Evolutionary conservation across 2,329 filamentous ascomycete genomes (phyloP).

Genomic region (Esteya vermicola): DNA sequence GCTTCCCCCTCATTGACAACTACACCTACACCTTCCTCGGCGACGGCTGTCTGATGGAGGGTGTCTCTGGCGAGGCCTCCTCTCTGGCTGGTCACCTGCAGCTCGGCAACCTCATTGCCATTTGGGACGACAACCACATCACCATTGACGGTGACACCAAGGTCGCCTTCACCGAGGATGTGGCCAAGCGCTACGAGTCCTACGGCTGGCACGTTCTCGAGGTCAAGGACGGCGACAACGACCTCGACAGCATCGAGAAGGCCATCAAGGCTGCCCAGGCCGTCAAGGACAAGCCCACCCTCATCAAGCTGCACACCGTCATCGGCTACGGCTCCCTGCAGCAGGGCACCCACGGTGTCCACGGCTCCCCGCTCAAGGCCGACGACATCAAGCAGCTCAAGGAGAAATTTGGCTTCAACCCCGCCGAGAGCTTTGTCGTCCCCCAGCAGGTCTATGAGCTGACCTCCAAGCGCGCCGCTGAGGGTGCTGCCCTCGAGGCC

Average conservation of each 20-base stretch:
- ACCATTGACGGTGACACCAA: constrained; percentile 91
- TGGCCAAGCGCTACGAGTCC: constrained; percentile 83
- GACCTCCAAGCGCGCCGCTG: constrained; percentile 71
- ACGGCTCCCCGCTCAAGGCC: constrained; percentile 89
- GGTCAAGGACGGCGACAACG: constrained; percentile 78
- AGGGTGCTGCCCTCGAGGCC: constrained; percentile 78
- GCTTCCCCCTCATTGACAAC: constrained; percentile 84
- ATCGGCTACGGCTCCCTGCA: constrained; percentile 93
- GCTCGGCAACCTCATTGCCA: constrained; percentile 89
- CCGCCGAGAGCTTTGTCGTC: constrained; percentile 81
- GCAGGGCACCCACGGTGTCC: constrained; percentile 87
- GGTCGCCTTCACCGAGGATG: constrained; percentile 93
- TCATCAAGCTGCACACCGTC: constrained; percentile 95
- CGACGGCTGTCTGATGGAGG: constrained; percentile 98
- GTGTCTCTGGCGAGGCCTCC: constrained; percentile 83
- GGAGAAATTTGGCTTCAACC: constrained; percentile 90
- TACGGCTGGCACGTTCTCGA: constrained; percentile 90
- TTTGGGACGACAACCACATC: constrained; percentile 99
- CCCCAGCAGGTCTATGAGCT: constrained; percentile 88
- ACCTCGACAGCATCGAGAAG: constrained; percentile 75
- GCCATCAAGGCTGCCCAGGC: constrained; percentile 75
- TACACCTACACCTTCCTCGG: constrained; percentile 95
- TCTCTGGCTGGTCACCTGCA: constrained; percentile 91
- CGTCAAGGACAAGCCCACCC: constrained; percentile 88
- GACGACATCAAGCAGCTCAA: constrained; percentile 93